Conservation (phyloP, 169 alveolate species). For the Toxoplasma gondii region DNA sequence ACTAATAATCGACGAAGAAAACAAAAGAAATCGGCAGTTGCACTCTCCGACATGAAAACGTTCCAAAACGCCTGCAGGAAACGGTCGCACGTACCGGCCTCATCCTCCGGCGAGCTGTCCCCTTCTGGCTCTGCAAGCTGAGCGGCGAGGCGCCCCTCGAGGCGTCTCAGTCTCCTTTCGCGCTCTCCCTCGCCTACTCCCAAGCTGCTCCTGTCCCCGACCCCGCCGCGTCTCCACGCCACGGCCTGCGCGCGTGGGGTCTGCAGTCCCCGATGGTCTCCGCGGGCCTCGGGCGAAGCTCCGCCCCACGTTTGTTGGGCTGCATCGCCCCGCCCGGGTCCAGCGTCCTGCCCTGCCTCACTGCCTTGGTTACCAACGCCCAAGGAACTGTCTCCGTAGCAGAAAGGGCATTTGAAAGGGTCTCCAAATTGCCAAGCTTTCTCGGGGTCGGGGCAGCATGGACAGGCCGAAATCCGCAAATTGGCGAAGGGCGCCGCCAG, state of each 20-base stretch:
- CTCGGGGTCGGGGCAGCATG: conserved; percentile 17
- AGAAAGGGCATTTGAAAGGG: not conserved
- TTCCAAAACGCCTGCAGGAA: too few relatives aligned
- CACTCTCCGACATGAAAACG: not conserved
- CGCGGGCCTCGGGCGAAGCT: not conserved
- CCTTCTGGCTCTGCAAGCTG: not conserved
- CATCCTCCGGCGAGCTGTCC: not conserved
- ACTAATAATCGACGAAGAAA: not conserved
- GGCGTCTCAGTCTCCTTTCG: not conserved
- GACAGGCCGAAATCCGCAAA: not conserved
- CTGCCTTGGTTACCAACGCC: not conserved
- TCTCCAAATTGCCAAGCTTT: not conserved
- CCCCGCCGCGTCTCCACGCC: not conserved
- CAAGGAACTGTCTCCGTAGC: not conserved
- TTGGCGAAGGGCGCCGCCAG: not conserved
- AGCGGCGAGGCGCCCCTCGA: not conserved
- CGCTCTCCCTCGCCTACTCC: not conserved
- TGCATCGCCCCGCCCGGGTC: too few relatives aligned
- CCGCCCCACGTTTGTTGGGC: too few relatives aligned
- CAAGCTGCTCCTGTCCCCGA: not conserved
- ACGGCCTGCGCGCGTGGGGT: not conserved
- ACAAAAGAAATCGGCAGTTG: not conserved
- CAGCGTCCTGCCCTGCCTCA: too few relatives aligned
- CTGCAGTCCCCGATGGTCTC: not conserved
- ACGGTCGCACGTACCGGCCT: not conserved